phyloP scores from a whole-genome alignment of 306 rosid genomes.

The Acacia acuminata region DNA sequence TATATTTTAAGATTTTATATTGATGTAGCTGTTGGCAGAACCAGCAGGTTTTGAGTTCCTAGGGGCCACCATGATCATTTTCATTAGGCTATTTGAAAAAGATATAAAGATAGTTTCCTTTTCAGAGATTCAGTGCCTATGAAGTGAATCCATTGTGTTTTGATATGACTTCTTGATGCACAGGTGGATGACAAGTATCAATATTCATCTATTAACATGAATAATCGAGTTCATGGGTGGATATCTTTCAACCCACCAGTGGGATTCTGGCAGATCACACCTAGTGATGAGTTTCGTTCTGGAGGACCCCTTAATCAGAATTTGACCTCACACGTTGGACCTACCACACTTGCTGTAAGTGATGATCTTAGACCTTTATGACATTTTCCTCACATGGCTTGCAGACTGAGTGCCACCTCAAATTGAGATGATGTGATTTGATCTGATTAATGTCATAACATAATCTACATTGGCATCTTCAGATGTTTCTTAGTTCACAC shows the following conservation, averaged over 20 bases:
- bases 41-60: constrained; percentile 8
- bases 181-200: constrained; percentile 97
- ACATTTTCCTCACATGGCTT: constrained; percentile 14
- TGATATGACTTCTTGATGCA: constrained; percentile 34
- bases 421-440: constrained; percentile 5
- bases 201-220: constrained; percentile 69
- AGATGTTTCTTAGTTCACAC: constrained; percentile 90
- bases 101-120: constrained; percentile 17
- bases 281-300: constrained; percentile 78
- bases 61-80: constrained; percentile 2
- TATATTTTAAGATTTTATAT: constrained; percentile 3
- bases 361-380: constrained; percentile 27
- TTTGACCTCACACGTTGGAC: constrained; percentile 88
- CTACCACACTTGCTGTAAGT: constrained; percentile 77
- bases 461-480: constrained; percentile 27
- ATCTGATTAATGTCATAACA: constrained; percentile 29
- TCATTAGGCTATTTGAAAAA: constrained; percentile 13
- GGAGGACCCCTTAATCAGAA: constrained; percentile 87
- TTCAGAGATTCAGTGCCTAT: constrained; percentile 7
- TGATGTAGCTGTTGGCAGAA: constrained; percentile 1
- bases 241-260: constrained; percentile 59
- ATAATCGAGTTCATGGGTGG: constrained; percentile 89
- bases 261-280: constrained; percentile 85
- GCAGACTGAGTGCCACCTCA: constrained; percentile 19
- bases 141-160: constrained; percentile 27